Evolutionary conservation across 805 yeast species (phyloP), one percentile per base, ranked within the genome.

Genomic region (Peterozyma xylosa): DNA sequence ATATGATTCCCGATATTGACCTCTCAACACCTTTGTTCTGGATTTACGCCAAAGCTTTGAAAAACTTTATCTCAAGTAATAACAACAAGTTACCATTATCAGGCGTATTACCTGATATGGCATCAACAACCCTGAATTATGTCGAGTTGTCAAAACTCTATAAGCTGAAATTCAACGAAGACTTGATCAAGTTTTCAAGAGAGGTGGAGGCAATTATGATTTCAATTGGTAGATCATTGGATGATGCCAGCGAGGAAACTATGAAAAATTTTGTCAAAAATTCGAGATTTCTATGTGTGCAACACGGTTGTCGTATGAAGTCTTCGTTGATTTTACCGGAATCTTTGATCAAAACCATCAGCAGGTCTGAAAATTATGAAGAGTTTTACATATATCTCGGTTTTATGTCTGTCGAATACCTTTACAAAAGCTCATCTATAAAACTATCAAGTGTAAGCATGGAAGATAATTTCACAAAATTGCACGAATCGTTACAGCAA

Each of bases 91-190:
- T 86, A n/a, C 96, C 96, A 0, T 60, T 87, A 2, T 70, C 82
- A 2, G 96, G 95, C 0, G 72, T 66, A 0, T 56, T 90, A 5
- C 96, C 96, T 0, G 98, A 90, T 58, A 91, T 91, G 96, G 83
- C 86, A 16, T 76, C 96, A 0, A 78, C 80, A 48, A 82, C 96
- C 0, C 59, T 62, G 9, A 67, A 67, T 44, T 91, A 85, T 57
- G 67, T 82, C 2, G 58, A 54, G 9, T 60, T 91, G 33, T 84
- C 80, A 56, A 54, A 54, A 0, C 52, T 87, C 3, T 91, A 86
- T 55, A 58, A 70, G 14, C 62, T 57, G 1, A 82, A 82, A 53
- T 80, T 85, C 1, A 45, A 52, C 9, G 39, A 46, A 2, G 96
- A 89, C 57, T 57, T 64, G 38, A 51, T 55, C 17, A 30, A 41